Evolutionary conservation across 495 filamentous ascomycete genomes (phyloP), one percentile per base, ranked within the genome.

Genomic region (Podospora conica): DNA sequence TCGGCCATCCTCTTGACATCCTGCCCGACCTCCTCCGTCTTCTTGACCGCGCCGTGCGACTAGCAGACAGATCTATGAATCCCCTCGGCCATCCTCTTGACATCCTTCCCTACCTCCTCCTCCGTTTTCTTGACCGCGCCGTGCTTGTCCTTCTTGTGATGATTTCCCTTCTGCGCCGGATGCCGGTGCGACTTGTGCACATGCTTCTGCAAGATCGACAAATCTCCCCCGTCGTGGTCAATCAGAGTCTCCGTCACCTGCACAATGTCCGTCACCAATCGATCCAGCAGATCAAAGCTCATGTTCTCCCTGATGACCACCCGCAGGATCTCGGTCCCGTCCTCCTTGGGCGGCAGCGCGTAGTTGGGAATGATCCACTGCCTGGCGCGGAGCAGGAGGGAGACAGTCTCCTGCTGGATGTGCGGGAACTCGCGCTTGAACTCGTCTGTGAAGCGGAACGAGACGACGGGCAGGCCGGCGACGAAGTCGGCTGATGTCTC

Each of bases 341-440:
- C 80, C 69, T 85, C 84, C 28, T 78, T 81, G 5, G 89, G 89
- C 20, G 90, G 88, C 8, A 91, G 78, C 3, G 87, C 83, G 70
- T 91, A 91, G 77, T 90, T 91, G 27, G 88, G 89, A 67, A 92
- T 87, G 67, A 91, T 91, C 77, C 90, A 91, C 74, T 90, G 88
- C 64, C 87, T 87, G 7, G 84, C 85, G 18, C 89, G 80, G 68
- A 91, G 70, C 27, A 91, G 74, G 2, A 88, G 83, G 33, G 84
- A 87, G n/a, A 91, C 78, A 12, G 79, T 82, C 54, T 83, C 84
- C 74, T 91, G 89, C 76, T 88, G 85, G 53, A 90, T 77, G 65
- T 88, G 85, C 1, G 88, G 84, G 75, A 81, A 90, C 48, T 85
- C 73, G 61, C 78, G 78, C 61, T 83, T 82, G 79, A 91, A 91